A percentile compares a stretch with the other conserved stretches of the same genome.
Evolutionary conservation across 2,329 filamentous ascomycete genomes (phyloP).

Genomic region (Monosporascus sp.): DNA sequence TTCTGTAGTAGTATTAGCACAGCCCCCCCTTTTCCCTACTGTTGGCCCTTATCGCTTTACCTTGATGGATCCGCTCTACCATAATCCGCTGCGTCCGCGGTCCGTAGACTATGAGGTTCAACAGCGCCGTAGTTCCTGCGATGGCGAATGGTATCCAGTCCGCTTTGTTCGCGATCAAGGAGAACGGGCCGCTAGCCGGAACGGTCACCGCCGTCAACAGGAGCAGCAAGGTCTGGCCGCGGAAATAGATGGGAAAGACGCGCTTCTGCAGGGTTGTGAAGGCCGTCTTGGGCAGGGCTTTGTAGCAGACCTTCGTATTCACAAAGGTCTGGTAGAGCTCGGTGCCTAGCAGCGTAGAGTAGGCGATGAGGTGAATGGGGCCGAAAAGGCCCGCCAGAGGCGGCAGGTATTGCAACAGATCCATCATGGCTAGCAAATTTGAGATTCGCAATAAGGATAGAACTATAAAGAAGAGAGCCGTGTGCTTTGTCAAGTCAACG

Average conservation of each 20-base stretch:
- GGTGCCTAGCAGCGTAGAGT: slow-evolving; percentile 34
- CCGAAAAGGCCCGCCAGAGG: slow-evolving; percentile 18
- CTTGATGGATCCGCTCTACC: slow-evolving; percentile 28
- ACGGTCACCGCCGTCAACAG: slow-evolving; percentile 29
- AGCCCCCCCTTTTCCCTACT: slow-evolving; percentile 3
- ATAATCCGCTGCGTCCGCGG: slow-evolving; percentile 29
- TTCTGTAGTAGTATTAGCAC: slow-evolving; percentile 8
- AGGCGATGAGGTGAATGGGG: slow-evolving; percentile 33
- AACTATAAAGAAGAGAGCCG: too few species aligned
- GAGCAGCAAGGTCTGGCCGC: slow-evolving; percentile 29
- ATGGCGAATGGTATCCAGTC: slow-evolving; percentile 32
- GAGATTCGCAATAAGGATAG: too few species aligned
- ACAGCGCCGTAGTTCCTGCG: slow-evolving; percentile 22
- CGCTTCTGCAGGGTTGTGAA: slow-evolving; percentile 35
- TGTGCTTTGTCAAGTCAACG: too few species aligned
- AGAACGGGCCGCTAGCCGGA: slow-evolving; percentile 26
- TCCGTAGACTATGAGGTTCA: slow-evolving; percentile 33
- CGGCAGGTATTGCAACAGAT: too few species aligned
- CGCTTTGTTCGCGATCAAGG: slow-evolving; percentile 21
- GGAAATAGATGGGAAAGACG: slow-evolving; percentile 38
- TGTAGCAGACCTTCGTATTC: slow-evolving; percentile 30
- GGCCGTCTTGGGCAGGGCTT: slow-evolving; percentile 27
- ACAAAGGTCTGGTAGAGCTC: slow-evolving; percentile 36
- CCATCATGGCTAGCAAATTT: too few species aligned
- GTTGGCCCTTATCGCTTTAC: slow-evolving; percentile 8